Evolutionary conservation across 768 basidiomycete genomes (phyloP).

Genomic region (Russula dissimulans): DNA sequence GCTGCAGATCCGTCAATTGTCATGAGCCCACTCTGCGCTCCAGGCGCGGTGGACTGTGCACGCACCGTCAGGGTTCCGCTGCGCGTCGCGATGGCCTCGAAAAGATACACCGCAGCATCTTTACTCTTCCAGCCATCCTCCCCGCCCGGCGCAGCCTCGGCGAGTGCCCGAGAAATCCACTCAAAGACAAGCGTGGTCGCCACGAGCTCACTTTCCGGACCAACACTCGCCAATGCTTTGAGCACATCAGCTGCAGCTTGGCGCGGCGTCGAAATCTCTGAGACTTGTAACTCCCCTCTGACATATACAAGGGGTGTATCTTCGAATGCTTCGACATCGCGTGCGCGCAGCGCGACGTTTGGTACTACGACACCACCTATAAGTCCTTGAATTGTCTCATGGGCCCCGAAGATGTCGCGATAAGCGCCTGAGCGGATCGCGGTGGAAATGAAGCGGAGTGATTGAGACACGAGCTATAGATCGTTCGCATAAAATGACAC

Average conservation of each 20-base stretch:
- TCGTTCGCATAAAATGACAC: neutral
- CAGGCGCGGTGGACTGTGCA: neutral
- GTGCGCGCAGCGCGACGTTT: slow-evolving; percentile 81
- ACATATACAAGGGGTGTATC: slow-evolving; percentile 96
- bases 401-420: slow-evolving; percentile 67
- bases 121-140: slow-evolving; percentile 78
- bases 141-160: slow-evolving; percentile 55
- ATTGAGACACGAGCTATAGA: slow-evolving; percentile 77
- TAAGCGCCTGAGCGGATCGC: slow-evolving; percentile 86
- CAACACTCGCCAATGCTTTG: slow-evolving; percentile 73
- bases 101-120: slow-evolving; percentile 84
- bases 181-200: slow-evolving; percentile 79
- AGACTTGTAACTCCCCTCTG: slow-evolving; percentile 30
- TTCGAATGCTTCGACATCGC: slow-evolving; percentile 92
- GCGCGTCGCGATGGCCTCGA: slow-evolving; percentile 88
- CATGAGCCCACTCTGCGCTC: neutral
- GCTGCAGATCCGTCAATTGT: slow-evolving; percentile 33
- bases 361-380: slow-evolving; percentile 88
- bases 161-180: slow-evolving; percentile 75
- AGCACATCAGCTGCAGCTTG: slow-evolving; percentile 96
- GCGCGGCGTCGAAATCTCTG: slow-evolving; percentile 76
- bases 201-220: slow-evolving; percentile 56
- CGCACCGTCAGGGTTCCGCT: slow-evolving; percentile 78
- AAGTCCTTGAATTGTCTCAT: slow-evolving; percentile 73
- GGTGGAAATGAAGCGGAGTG: slow-evolving; percentile 84